Base-by-base conservation (phyloP, 371 early-diverging fungal genomes). In the Blyttiomyces sp. region DNA sequence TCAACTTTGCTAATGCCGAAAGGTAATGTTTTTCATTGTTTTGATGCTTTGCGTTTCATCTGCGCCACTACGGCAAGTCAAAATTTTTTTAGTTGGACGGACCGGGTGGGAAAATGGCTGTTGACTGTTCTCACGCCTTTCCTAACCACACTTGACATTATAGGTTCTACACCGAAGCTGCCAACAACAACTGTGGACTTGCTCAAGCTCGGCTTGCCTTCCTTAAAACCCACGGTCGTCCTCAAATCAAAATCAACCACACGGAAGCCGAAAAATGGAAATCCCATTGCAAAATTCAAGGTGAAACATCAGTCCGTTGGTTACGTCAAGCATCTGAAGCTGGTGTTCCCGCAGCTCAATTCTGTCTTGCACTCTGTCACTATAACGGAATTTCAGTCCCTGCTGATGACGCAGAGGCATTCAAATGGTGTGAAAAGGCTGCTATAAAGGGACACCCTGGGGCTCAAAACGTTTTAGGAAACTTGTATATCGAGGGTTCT, bases 151-250 rank as follows among this genome's bases (percentile, higher is more conserved):
- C n/a, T n/a, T n/a, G n/a, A n/a, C n/a, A 36, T 6, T 52, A 16
- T 34, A 76, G 71, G 32, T 55, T 72, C 23, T 77, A 77, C 54
- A 62, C 53, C 9, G 19, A 35, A 2, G 84, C 87, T 23, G 87
- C 87, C 5, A 56, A 68, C 34, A 52, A 61, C 16, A 80, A 80
- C 33, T 72, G 79, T 48, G 78, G 74, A 2, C 56, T 93, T 24
- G 88, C 88, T 3, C 74, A 82, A 63, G 76, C 86, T 16, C 80
- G 93, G 34, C 60, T 93, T n/a, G 84, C 86, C 19, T 91, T 91
- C 66, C 69, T 92, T 43, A 80, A 88, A 54, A 85, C 84, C 59
- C 89, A 88, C 64, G 93, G 93, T 1, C 80, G 91, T 0, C 88
- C 89, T 21, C 75, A 77, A 16, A 84, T 91, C 57, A 75, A 72